These are phyloP conservation scores for Rosa rugosa DNA, from an alignment of 306 rosid species.

Conservation along the genomic window DNA sequence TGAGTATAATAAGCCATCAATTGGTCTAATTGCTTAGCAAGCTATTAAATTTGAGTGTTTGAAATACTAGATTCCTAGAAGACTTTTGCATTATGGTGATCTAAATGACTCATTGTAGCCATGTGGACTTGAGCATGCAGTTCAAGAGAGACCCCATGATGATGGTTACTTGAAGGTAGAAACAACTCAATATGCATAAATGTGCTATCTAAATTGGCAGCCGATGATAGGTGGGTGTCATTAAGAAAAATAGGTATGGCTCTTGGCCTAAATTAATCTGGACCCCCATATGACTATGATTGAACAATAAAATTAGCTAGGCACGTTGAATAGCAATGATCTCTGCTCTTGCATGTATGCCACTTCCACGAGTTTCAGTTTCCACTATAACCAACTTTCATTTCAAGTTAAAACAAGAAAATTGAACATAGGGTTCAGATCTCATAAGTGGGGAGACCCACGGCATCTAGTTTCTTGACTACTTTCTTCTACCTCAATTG, in stretches of 20 bases:
- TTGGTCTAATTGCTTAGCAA: neutral
- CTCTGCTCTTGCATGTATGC: neutral
- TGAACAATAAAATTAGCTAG: slow-evolving; percentile 3
- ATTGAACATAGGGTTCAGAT: too few relatives aligned
- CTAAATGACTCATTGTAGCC: neutral
- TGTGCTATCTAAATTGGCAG: neutral
- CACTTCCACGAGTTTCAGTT: neutral
- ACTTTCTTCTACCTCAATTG: too few relatives aligned
- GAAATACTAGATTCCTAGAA: neutral
- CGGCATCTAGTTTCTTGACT: too few relatives aligned
- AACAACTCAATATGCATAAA: neutral
- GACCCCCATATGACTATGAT: slow-evolving; percentile 12
- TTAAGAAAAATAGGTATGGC: neutral
- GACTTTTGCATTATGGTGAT: neutral
- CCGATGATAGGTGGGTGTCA: neutral
- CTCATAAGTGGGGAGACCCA: too few relatives aligned
- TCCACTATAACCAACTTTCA: neutral
- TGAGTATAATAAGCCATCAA: neutral
- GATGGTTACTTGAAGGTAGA: neutral
- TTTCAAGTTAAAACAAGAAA: neutral
- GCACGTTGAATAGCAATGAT: slow-evolving; percentile 3
- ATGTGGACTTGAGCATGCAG: neutral
- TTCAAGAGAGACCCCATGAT: neutral
- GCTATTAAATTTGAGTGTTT: neutral
- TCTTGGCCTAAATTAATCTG: neutral